Conservation (phyloP, 192 early-diverging fungal species). For the Glomus cerebriforme region DNA sequence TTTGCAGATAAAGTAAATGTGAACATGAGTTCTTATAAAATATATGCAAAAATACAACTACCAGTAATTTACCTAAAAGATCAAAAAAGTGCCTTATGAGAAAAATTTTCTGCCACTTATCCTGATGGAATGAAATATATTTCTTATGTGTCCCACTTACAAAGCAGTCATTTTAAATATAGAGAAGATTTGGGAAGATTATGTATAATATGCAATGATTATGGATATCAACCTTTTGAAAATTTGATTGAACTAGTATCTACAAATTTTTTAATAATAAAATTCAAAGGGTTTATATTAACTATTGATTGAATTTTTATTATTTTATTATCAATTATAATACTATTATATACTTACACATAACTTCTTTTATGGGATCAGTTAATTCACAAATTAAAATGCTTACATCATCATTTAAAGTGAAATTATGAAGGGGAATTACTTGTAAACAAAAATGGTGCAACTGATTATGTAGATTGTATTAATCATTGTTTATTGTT, state of each 20-base stretch:
- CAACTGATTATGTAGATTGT: background rate
- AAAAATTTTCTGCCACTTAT: background rate
- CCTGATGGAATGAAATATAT: no score
- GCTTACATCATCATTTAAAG: background rate
- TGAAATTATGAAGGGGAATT: constrained; percentile 4
- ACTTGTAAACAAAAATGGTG: background rate
- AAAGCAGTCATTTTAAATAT: background rate
- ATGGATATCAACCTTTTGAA: background rate
- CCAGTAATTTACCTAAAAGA: background rate
- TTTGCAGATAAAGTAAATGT: constrained; percentile 3
- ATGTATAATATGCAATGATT: constrained; percentile 8
- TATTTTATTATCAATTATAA: no score
- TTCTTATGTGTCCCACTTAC: background rate
- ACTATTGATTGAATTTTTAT: background rate
- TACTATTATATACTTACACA: background rate
- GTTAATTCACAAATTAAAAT: no score
- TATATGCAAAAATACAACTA: background rate
- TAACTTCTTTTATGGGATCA: background rate
- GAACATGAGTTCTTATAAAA: background rate
- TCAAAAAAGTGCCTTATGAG: background rate
- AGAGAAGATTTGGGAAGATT: no score
- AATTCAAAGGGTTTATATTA: background rate
- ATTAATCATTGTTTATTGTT: no score
- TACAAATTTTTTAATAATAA: background rate
- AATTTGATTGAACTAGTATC: background rate